A percentile compares a stretch with the other conserved stretches of the same genome.
These are phyloP conservation scores for Pseudodiploospora longispora DNA, from an alignment of 2,329 filamentous ascomycete genomes.

Conservation along the genomic window DNA sequence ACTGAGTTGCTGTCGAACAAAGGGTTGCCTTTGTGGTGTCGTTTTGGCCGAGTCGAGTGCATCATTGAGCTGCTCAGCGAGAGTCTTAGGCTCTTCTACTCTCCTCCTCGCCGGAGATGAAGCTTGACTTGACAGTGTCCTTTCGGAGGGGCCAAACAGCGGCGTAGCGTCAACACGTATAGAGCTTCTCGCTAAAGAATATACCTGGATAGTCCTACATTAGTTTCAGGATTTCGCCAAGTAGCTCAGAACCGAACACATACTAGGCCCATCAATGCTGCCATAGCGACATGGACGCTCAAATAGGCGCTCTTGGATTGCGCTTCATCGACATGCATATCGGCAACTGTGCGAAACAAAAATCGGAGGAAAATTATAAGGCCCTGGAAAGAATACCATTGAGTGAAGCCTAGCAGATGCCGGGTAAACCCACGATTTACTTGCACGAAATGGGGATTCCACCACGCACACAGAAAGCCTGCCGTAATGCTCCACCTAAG, in stretches of 20 bases:
- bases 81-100: constrained; percentile 29
- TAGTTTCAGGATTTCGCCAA: not conserved
- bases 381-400: constrained; percentile 60
- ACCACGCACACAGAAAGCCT: constrained; percentile 50
- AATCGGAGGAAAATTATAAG: constrained; percentile 49
- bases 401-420: constrained; percentile 51
- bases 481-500: constrained; percentile 40
- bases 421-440: constrained; percentile 51
- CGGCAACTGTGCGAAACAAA: constrained; percentile 35
- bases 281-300: constrained; percentile 47
- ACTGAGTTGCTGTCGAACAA: not conserved
- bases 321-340: constrained; percentile 30
- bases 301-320: constrained; percentile 33
- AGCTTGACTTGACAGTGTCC: constrained; percentile 16
- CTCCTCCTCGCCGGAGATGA: constrained; percentile 14
- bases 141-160: constrained; percentile 33
- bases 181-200: constrained; percentile 32
- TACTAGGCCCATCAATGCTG: constrained; percentile 45
- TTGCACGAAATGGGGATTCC: constrained; percentile 60
- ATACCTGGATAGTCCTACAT: constrained; percentile 28
- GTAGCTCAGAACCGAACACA: constrained; percentile 18
- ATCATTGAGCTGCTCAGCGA: constrained; percentile 33
- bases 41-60: constrained; percentile 20
- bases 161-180: constrained; percentile 51
- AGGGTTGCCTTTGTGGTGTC: constrained; percentile 8